Conservation (phyloP, 2,329 filamentous ascomycete species). For the Penicillium palitans region DNA sequence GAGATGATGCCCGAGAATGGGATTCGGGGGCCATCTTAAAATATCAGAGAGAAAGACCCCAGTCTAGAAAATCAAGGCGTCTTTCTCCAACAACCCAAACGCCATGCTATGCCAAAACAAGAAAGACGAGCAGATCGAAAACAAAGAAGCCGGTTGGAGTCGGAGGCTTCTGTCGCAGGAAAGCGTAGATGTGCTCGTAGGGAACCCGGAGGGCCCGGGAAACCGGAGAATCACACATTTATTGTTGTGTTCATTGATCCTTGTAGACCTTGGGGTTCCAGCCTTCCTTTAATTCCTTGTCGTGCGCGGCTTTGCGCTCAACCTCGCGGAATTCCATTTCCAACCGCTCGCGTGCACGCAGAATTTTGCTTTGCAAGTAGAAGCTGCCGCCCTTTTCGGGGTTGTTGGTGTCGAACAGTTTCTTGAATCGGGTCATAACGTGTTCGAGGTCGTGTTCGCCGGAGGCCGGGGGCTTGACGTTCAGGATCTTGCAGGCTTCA, state of each 20-base stretch:
- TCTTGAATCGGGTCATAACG: conserved; percentile 86
- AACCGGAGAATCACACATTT: not conserved
- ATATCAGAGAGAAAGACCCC: conserved; percentile 12
- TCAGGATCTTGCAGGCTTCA: conserved; percentile 95
- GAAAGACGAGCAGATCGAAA: conserved; percentile 19
- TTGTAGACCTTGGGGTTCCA: conserved; percentile 97
- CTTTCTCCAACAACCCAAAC: conserved; percentile 35
- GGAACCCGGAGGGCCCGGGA: conserved; percentile 1
- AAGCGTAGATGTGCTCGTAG: not conserved
- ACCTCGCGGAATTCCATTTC: conserved; percentile 79
- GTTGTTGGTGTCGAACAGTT: conserved; percentile 90
- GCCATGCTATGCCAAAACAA: conserved; percentile 45
- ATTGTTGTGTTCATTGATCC: conserved; percentile 58
- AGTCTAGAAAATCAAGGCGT: conserved; percentile 22
- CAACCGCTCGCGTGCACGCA: conserved; percentile 87
- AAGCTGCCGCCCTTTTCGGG: conserved; percentile 95
- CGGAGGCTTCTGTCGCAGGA: conserved; percentile 3
- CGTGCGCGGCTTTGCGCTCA: conserved; percentile 68
- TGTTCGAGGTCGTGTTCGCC: conserved; percentile 76
- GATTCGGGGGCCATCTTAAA: conserved; percentile 4
- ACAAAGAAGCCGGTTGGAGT: conserved; percentile 3
- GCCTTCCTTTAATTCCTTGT: conserved; percentile 77
- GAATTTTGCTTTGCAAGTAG: conserved; percentile 95
- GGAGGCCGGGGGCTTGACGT: conserved; percentile 82
- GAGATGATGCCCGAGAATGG: not conserved